These are phyloP conservation scores for Flaveria robusta DNA, from an alignment of 129 eudicot genomes.

Conservation along the genomic window DNA sequence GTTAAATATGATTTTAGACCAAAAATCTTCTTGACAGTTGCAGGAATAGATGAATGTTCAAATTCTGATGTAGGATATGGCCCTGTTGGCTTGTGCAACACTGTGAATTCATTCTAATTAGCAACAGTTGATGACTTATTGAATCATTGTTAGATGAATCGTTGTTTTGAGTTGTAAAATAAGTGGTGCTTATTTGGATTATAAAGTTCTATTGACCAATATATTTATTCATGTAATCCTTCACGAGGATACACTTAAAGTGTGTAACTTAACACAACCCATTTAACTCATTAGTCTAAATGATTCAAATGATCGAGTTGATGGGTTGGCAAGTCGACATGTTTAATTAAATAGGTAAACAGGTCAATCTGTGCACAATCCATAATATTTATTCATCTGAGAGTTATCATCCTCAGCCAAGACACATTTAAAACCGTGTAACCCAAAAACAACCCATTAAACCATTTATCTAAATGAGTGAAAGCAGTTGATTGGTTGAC, in stretches of 20 bases:
- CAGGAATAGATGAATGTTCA: conserved; percentile 84
- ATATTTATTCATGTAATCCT: too few relatives aligned
- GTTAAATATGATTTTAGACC: conserved; percentile 59
- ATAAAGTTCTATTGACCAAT: too few relatives aligned
- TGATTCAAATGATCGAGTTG: too few relatives aligned
- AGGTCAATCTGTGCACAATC: not conserved
- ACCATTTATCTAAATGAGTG: not conserved
- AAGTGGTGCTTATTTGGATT: not conserved
- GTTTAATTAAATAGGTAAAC: not conserved
- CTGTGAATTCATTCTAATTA: conserved; percentile 20
- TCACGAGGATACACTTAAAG: too few relatives aligned
- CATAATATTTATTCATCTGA: too few relatives aligned
- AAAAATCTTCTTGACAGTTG: conserved; percentile 77
- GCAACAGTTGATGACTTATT: not conserved
- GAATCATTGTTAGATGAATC: too few relatives aligned
- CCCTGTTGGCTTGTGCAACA: conserved; percentile 59
- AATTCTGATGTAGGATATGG: conserved; percentile 74
- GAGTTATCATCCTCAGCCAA: not conserved
- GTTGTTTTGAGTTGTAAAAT: not conserved
- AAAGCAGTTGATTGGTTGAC: not conserved
- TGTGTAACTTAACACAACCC: too few relatives aligned
- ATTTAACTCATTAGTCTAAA: too few relatives aligned
- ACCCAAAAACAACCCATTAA: not conserved
- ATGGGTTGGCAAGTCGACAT: not conserved
- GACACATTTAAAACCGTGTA: too few relatives aligned